Conservation (phyloP, 306 rosid genomes). For the Herpetospermum pedunculosum region DNA sequence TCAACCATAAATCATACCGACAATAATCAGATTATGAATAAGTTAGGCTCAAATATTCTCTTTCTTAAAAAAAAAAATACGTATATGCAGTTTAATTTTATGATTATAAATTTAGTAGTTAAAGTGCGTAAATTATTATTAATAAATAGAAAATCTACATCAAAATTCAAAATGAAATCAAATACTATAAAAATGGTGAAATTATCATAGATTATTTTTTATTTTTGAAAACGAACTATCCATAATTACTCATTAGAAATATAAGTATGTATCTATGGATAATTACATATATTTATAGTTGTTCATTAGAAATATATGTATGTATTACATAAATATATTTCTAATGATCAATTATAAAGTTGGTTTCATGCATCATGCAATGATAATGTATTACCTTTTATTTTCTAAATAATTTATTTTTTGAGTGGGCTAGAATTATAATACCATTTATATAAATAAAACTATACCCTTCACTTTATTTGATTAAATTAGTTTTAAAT, state of each 20-base stretch:
- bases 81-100: background rate
- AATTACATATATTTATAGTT: too few species aligned
- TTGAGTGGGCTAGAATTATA: too few species aligned
- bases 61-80: too few species aligned
- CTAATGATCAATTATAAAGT: background rate
- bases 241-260: too few species aligned
- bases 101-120: background rate
- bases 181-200: background rate
- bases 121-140: background rate
- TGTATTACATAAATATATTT: too few species aligned
- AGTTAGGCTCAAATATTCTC: background rate
- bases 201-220: background rate
- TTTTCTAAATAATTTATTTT: background rate
- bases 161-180: too few species aligned
- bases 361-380: conserved; percentile 3
- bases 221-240: too few species aligned
- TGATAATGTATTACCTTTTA: background rate
- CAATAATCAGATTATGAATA: too few species aligned
- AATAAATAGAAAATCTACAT: background rate
- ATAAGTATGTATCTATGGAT: too few species aligned
- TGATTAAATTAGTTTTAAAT: background rate
- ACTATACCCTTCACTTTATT: too few species aligned
- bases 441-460: background rate
- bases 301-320: too few species aligned
- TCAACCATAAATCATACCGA: too few species aligned